Percentiles rank a stretch among this genome's conserved stretches.
phyloP scores from a whole-genome alignment of 208 protist genomes.

The Spongospora subterranea region DNA sequence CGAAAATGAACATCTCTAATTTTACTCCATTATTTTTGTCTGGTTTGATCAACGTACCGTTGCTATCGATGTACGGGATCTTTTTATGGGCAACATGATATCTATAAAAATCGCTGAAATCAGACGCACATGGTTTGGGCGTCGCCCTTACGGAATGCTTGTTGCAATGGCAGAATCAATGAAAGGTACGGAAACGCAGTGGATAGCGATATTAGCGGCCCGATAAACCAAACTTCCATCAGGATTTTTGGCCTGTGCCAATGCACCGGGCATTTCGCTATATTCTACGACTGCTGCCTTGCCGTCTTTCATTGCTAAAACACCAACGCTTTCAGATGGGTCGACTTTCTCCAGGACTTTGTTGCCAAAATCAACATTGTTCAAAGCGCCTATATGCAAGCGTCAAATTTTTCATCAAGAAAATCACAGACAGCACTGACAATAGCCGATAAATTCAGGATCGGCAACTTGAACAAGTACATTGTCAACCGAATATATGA shows the following conservation, averaged over 20 bases:
- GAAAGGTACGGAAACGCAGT: constrained; percentile 86
- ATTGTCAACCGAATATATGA: constrained; percentile 96
- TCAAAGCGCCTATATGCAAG: background rate
- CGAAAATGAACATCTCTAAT: constrained; percentile 48
- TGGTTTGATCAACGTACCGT: constrained; percentile 59
- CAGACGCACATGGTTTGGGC: background rate
- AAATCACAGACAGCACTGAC: constrained; percentile 74
- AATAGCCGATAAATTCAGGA: constrained; percentile 92
- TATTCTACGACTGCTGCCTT: constrained; percentile 94
- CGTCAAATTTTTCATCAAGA: constrained; percentile 23
- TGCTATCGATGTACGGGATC: constrained; percentile 81
- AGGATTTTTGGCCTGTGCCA: constrained; percentile 13
- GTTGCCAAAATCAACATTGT: constrained; percentile 60
- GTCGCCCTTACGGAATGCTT: constrained; percentile 38
- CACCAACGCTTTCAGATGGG: constrained; percentile 86
- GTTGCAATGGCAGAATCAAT: constrained; percentile 67
- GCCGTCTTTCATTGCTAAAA: constrained; percentile 84
- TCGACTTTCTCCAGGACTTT: constrained; percentile 56
- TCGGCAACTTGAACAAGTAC: constrained; percentile 88
- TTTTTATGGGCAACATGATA: constrained; percentile 86
- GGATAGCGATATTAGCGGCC: constrained; percentile 93
- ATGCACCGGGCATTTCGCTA: constrained; percentile 87
- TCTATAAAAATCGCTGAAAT: constrained; percentile 1
- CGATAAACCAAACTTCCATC: constrained; percentile 88
- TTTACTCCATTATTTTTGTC: constrained; percentile 15